Conservation (phyloP, 129 eudicot species). For the Apium graveolens region DNA sequence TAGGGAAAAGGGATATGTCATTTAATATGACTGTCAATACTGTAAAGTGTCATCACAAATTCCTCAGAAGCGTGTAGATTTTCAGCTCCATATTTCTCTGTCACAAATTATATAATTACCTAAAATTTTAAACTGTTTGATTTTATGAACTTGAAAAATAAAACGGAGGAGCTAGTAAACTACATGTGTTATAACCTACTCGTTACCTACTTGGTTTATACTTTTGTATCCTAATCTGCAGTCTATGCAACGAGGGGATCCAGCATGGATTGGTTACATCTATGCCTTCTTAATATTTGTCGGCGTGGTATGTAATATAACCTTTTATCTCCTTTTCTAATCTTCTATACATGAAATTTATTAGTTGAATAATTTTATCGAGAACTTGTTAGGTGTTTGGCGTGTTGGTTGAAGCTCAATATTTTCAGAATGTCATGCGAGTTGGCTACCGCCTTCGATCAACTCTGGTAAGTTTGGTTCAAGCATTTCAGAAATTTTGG, state of each 20-base stretch:
- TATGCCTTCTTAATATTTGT: constrained; percentile 43
- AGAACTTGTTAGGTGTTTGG: constrained; percentile 54
- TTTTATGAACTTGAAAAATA: background rate
- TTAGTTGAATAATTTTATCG: background rate
- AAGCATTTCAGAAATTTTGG: constrained; percentile 7
- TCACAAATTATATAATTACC: background rate
- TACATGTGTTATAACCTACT: background rate
- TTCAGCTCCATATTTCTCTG: background rate
- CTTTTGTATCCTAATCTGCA: constrained; percentile 17
- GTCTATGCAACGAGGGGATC: constrained; percentile 46
- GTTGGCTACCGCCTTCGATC: constrained; percentile 89
- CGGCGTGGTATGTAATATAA: constrained; percentile 35
- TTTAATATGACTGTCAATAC: background rate
- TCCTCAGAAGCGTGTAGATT: background rate
- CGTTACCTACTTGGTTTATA: background rate
- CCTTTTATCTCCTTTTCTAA: background rate
- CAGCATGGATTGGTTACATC: constrained; percentile 44
- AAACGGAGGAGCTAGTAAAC: background rate
- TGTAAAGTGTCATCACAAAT: background rate
- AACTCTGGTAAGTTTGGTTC: constrained; percentile 60
- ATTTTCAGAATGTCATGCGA: constrained; percentile 98
- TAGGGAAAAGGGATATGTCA: background rate
- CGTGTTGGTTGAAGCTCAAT: constrained; percentile 85
- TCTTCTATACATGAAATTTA: background rate
- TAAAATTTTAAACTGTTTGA: background rate